Conservation (phyloP, 495 filamentous ascomycete species). For the Aspergillus leporis region DNA sequence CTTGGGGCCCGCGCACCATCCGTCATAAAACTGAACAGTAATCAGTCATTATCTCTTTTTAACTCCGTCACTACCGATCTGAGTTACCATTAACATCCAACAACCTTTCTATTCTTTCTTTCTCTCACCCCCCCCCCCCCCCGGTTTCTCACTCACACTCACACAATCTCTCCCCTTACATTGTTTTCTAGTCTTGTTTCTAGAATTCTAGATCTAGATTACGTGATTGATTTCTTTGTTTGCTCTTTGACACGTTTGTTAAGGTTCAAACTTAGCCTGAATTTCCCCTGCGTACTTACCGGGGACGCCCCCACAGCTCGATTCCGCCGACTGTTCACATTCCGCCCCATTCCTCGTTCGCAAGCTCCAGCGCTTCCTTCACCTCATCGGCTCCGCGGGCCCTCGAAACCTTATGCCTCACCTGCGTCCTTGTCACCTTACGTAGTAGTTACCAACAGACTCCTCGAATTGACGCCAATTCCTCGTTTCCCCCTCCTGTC, state of each 20-base stretch:
- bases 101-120: constrained; percentile 6
- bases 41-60: background rate
- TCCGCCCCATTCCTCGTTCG: constrained; percentile 28
- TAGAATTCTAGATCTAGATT: background rate
- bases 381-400: constrained; percentile 15
- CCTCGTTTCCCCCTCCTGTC: background rate
- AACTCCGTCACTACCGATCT: constrained; percentile 6
- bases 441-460: constrained; percentile 3
- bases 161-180: constrained; percentile 7
- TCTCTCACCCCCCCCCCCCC: constrained; percentile 9
- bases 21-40: background rate
- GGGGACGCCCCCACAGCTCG: constrained; percentile 16
- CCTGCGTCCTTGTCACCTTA: constrained; percentile 14
- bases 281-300: constrained; percentile 3
- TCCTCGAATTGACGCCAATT: constrained; percentile 4
- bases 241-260: background rate
- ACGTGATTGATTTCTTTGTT: background rate
- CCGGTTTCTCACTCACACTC: constrained; percentile 5
- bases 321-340: constrained; percentile 27
- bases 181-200: constrained; percentile 5
- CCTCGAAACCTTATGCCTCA: constrained; percentile 15
- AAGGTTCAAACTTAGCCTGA: constrained; percentile 5
- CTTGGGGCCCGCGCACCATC: constrained; percentile 1
- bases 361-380: constrained; percentile 11
- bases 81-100: constrained; percentile 8